These are phyloP conservation scores for Meripilus lineatus DNA, from an alignment of 1,284 basidiomycete species.

Conservation along the genomic window DNA sequence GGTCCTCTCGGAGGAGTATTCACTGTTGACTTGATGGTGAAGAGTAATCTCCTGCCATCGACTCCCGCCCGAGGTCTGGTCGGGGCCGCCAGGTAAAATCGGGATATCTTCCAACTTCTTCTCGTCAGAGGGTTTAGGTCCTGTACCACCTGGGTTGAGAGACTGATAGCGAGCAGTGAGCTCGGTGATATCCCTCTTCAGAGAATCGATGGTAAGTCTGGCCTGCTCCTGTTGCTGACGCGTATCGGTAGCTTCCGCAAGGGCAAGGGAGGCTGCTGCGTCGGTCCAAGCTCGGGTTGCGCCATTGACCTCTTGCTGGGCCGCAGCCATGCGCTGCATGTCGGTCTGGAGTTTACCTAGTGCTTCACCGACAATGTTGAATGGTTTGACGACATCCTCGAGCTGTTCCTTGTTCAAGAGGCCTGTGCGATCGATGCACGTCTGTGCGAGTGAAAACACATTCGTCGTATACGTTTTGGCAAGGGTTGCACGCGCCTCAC, in stretches of 20 bases:
- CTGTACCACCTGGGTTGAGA: not conserved
- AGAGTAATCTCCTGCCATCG: constrained; percentile 4
- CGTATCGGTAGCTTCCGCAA: constrained; percentile 5
- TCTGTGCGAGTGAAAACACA: constrained; percentile 2
- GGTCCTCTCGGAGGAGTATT: not conserved
- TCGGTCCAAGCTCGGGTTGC: constrained; percentile 1
- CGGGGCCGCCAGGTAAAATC: not conserved
- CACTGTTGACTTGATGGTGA: not conserved
- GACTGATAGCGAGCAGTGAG: constrained; percentile 2
- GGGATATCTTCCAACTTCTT: not conserved
- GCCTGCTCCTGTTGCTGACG: constrained; percentile 5
- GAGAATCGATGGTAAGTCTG: not conserved
- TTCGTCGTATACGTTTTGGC: constrained; percentile 3
- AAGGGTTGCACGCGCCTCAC: not conserved
- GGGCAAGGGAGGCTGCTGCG: not conserved
- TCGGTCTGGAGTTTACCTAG: not conserved
- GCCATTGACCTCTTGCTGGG: not conserved
- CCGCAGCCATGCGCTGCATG: not conserved
- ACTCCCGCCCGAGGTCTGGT: constrained; percentile 3
- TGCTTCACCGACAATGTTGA: not conserved
- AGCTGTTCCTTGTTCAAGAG: not conserved
- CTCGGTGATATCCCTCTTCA: not conserved
- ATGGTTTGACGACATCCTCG: not conserved
- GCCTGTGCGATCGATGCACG: constrained; percentile 2
- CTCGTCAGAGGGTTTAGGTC: not conserved